Evolutionary conservation across 2,329 filamentous ascomycete species (phyloP).

Genomic region (Trichoderma sp.): DNA sequence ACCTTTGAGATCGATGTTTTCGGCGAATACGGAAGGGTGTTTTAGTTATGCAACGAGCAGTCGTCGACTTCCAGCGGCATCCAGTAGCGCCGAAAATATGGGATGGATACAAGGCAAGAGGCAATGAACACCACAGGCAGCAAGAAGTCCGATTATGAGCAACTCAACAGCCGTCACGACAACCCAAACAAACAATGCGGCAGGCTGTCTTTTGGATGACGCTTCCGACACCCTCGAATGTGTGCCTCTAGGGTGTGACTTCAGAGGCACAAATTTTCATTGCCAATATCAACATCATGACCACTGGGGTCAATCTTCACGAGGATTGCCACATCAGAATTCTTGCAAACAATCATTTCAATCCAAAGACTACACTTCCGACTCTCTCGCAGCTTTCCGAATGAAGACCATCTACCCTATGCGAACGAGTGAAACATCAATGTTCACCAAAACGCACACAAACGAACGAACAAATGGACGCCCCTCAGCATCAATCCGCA

Average conservation of each 20-base stretch:
- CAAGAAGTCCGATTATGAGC: not conserved
- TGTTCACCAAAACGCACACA: not conserved
- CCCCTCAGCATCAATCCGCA: not conserved
- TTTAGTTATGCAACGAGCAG: accelerated
- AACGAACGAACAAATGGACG: not conserved
- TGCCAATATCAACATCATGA: not conserved
- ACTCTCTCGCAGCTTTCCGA: not conserved
- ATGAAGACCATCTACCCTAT: not conserved
- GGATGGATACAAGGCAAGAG: no score
- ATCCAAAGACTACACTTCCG: not conserved
- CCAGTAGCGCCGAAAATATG: no score
- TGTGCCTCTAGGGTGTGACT: no score
- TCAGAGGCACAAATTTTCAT: no score
- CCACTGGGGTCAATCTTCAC: not conserved
- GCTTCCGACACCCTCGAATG: not conserved
- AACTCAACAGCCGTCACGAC: not conserved
- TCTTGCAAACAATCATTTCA: not conserved
- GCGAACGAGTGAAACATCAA: not conserved
- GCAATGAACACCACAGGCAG: not conserved
- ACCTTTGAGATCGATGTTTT: not conserved
- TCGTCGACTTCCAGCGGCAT: not conserved
- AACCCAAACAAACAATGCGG: not conserved
- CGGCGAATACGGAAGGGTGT: not conserved
- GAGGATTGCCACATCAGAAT: no score
- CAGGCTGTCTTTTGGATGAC: not conserved